Conservation (phyloP, 176 grass and related monocot genomes). For the Microstegium vimineum region DNA sequence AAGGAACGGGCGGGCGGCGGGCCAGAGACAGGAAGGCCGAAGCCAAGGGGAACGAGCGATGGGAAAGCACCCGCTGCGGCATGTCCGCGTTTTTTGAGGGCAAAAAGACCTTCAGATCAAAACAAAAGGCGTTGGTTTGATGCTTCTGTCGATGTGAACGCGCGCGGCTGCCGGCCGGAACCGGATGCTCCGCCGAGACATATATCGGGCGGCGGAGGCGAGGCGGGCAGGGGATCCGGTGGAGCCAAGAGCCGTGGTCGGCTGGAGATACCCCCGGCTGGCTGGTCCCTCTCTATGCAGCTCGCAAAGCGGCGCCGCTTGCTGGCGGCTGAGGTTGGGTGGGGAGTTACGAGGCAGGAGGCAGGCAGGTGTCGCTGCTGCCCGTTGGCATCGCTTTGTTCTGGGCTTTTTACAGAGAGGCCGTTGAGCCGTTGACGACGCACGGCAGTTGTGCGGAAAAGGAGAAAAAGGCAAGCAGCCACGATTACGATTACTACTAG, state of each 20-base stretch:
- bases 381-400: background rate
- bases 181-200: background rate
- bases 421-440: background rate
- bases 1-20: background rate
- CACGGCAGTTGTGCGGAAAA: background rate
- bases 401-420: background rate
- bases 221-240: background rate
- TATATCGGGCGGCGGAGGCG: too few relatives aligned
- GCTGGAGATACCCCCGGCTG: too few relatives aligned
- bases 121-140: background rate
- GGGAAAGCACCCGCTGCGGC: background rate
- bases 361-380: too few relatives aligned
- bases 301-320: constrained; percentile 1
- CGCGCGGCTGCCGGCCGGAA: background rate
- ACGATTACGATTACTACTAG: too few relatives aligned
- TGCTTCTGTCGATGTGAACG: background rate
- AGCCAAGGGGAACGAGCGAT: background rate
- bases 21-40: background rate
- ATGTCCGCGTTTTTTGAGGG: background rate
- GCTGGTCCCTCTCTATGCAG: background rate
- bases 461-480: too few relatives aligned
- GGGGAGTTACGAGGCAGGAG: too few relatives aligned
- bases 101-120: background rate
- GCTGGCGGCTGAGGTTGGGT: too few relatives aligned
- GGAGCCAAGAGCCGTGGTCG: background rate